Evolutionary conservation across 2,329 filamentous ascomycete species (phyloP), one percentile per base, ranked within the genome.

Genomic region (Mycosphaerelloides madeirae): DNA sequence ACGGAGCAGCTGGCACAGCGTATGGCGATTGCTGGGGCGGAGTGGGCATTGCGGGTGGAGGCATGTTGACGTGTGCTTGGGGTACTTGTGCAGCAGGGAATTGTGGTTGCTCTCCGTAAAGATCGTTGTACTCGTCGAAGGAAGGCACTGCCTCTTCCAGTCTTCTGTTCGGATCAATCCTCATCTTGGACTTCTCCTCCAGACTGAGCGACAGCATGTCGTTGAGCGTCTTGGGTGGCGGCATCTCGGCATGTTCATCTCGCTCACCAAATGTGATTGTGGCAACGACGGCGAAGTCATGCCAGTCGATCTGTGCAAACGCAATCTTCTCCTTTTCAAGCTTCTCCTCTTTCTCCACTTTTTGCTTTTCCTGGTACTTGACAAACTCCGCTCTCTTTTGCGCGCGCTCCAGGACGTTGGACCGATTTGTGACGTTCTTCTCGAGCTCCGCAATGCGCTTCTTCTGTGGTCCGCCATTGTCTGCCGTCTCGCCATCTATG

Each of bases 71-170:
- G 25, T 61, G 55, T 18, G 42, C 34, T 29, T 50, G 50, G 15
- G 46, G 52, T 31, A 52, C 41, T 45, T 61, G 58, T 25, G 53
- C 53, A 12, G 54, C 49, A 11, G 66, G 62, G 31, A 50, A 52
- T 38, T 55, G 55, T 20, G 47, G 50, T 41, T 55, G 48, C 4
- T 57, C 46, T 36, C 54, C 60, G 43, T 67, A 65, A 33, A 63
- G 50, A 14, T 68, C 63, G 44, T 75, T 72, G 31, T 73, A 72
- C 52, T 77, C 77, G 67, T 78, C 63, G 74, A 82, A 74, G 39
- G 83, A 85, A 3, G 93, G 93, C 78, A 95, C 87, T 5, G 91
- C 89, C 73, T 98, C 93, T 67, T 98, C 93, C 52, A 98, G 89
- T 46, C 91, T 84, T 56, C 90, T 75, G 60, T 84, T 84, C 2